Evolutionary conservation across 2,329 filamentous ascomycete species (phyloP).

Genomic region (Periconia sp.): DNA sequence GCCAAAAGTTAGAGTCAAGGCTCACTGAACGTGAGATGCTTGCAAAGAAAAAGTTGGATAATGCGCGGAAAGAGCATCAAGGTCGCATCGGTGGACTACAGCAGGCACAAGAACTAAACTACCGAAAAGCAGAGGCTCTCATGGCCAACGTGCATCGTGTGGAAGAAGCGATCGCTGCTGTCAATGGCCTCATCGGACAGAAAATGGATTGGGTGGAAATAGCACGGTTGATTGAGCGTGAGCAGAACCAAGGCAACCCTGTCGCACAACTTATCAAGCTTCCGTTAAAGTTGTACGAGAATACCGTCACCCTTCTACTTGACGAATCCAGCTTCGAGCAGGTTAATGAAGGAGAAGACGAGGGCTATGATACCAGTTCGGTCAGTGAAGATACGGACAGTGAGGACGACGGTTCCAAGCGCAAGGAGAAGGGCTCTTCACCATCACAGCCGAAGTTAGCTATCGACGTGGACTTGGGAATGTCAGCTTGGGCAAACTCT

Average conservation of each 20-base stretch:
- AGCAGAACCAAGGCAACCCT: slow-evolving; percentile 79
- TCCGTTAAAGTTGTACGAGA: slow-evolving; percentile 88
- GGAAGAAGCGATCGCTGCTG: slow-evolving; percentile 88
- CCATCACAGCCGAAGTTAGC: slow-evolving; percentile 58
- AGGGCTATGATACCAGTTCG: slow-evolving; percentile 66
- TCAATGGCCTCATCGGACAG: slow-evolving; percentile 88
- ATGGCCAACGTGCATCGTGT: slow-evolving; percentile 90
- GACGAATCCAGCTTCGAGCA: slow-evolving; percentile 71
- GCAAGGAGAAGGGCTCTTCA: slow-evolving; percentile 56
- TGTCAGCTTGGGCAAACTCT: slow-evolving; percentile 89
- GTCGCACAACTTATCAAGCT: slow-evolving; percentile 87
- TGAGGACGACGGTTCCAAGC: slow-evolving; percentile 53
- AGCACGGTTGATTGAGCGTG: slow-evolving; percentile 83
- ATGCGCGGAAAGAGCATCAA: slow-evolving; percentile 81
- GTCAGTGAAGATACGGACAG: slow-evolving; percentile 69
- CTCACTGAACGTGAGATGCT: slow-evolving; percentile 80
- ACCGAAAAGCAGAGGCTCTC: slow-evolving; percentile 87
- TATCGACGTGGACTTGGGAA: slow-evolving; percentile 82
- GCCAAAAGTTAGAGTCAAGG: slow-evolving; percentile 85
- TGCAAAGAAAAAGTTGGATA: slow-evolving; percentile 83
- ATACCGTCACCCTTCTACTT: slow-evolving; percentile 80
- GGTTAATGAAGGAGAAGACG: slow-evolving; percentile 64
- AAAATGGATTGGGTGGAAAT: slow-evolving; percentile 99
- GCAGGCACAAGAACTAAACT: slow-evolving; percentile 79
- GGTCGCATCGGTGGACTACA: slow-evolving; percentile 86